Base-by-base conservation (phyloP, 2,329 filamentous ascomycete species). In the Pseudogymnoascus sp. region DNA sequence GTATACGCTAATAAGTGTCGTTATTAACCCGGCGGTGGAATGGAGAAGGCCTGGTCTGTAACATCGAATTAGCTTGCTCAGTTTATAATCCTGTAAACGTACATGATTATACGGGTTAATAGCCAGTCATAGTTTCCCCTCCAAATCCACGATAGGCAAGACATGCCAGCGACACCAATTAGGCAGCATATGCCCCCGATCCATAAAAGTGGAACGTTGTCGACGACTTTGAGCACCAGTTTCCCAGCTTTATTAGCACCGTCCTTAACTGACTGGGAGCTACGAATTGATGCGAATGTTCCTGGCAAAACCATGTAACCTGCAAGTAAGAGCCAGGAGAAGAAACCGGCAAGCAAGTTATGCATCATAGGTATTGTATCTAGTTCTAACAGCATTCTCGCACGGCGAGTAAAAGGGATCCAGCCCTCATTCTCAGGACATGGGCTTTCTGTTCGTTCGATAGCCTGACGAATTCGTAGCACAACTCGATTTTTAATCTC, bases 251-350 rank as follows among this genome's bases (percentile, higher is more conserved):
- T 60, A 31, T 63, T 62, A 7, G 62, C n/a, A 8, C 62, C 58
- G 17, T 62, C 35, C 13, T 36, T 36, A 36, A 63, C 31, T n/a
- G 63, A 59, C 38, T 41, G 10, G 64, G 39, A 2, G 17, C 60
- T 6, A 55, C 60, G 63, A 60, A 59, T 59, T 12, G 58, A 66
- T 62, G 68, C 70, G 65, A 70, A 72, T 13, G 70, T 70, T 2
- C 68, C 68, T 0, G 71, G 71, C 62, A 71, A 68, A 39, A 71
- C 66, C 1, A 72, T 59, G 62, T 70, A 71, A 27, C 69, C 69
- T 0, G 70, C 70, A 8, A 72, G 64, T 2, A 71, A 64, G 31
- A 71, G 65, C 60, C 63, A 61, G 29, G 67, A 71, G 44, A 69
- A 70, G 60, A 70, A 68, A 17, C 65, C 59, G 2, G 68, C 66